Percentiles rank a stretch among this genome's conserved stretches.
Evolutionary conservation across 192 early-diverging fungal genomes (phyloP).

Genomic region (Coemansia sp.): DNA sequence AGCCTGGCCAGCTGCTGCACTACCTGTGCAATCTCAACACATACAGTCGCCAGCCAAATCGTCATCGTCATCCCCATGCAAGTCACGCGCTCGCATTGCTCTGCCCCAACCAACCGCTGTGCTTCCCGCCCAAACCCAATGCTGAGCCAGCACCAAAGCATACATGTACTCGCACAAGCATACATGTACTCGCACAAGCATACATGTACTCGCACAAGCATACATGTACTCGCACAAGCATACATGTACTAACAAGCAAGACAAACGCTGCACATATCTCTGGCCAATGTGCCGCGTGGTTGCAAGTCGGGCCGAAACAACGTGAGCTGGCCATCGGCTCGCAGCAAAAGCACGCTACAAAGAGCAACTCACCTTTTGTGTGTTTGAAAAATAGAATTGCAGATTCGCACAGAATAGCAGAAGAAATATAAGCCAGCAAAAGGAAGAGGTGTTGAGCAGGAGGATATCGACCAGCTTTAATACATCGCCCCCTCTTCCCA

Average conservation of each 20-base stretch:
- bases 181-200: no score
- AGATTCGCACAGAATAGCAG: slow-evolving; percentile 1
- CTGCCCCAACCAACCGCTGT: slow-evolving; percentile 3
- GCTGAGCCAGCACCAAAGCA: no score
- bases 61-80: slow-evolving; percentile 11
- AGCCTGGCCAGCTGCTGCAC: neutral
- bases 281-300: no score
- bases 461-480: neutral
- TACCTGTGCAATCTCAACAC: neutral
- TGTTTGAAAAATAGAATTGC: neutral
- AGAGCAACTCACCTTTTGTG: neutral
- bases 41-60: slow-evolving; percentile 2
- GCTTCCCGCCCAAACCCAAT: neutral
- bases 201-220: no score
- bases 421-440: neutral
- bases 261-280: no score
- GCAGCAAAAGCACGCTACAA: no score
- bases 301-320: no score
- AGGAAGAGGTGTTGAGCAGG: neutral
- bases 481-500: slow-evolving; percentile 7
- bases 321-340: no score
- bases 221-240: no score
- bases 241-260: no score
- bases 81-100: slow-evolving; percentile 4
- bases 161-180: no score